Percentiles rank a stretch among this genome's conserved stretches.
Conservation (phyloP, 345 rosid genomes). For the Populus deltoides region DNA sequence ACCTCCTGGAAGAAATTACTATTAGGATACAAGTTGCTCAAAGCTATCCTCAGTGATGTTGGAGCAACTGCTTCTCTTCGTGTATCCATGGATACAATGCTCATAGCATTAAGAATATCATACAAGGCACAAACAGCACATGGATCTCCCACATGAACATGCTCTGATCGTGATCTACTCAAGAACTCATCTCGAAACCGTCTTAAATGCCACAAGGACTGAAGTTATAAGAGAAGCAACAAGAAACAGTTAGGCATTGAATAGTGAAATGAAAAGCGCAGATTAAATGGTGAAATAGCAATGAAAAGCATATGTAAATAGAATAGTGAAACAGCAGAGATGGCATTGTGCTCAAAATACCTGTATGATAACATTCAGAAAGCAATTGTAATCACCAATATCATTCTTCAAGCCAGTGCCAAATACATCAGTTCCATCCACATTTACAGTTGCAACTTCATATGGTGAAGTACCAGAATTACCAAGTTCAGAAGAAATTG, state of each 20-base stretch:
- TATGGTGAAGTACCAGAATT: conserved; percentile 28
- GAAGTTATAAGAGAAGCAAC: conserved; percentile 24
- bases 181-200: conserved; percentile 76
- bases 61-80: conserved; percentile 82
- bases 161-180: conserved; percentile 64
- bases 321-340: neutral
- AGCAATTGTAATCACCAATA: conserved; percentile 96
- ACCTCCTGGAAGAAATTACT: conserved; percentile 96
- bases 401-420: conserved; percentile 94
- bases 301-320: neutral
- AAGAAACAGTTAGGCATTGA: neutral
- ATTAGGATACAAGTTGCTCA: conserved; percentile 87
- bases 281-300: neutral
- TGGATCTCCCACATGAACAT: conserved; percentile 88
- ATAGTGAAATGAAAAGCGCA: neutral
- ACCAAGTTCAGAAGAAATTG: conserved; percentile 30
- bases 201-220: conserved; percentile 96
- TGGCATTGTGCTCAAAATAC: conserved; percentile 23
- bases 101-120: conserved; percentile 71
- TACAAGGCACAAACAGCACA: conserved; percentile 86
- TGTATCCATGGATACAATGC: conserved; percentile 48
- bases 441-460: conserved; percentile 32
- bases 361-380: conserved; percentile 97
- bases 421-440: conserved; percentile 39
- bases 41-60: conserved; percentile 74